Percentiles rank a stretch among this genome's conserved stretches.
Evolutionary conservation across 2,329 filamentous ascomycete species (phyloP).

Genomic region (Juglanconis oblonga): DNA sequence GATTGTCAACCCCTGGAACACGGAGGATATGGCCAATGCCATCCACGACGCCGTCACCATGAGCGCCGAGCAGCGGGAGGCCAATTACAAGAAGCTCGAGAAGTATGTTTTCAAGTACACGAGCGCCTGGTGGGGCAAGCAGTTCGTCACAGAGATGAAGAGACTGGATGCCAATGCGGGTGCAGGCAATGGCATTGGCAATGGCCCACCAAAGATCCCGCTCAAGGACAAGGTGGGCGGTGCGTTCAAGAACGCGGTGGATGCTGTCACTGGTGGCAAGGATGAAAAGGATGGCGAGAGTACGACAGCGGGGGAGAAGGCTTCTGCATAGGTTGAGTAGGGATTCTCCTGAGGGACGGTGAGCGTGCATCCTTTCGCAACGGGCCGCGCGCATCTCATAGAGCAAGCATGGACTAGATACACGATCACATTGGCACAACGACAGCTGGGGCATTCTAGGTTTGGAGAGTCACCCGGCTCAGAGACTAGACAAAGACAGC

Average conservation of each 20-base stretch:
- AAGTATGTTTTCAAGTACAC: constrained; percentile 98
- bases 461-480: not conserved
- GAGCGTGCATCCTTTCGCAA: not conserved
- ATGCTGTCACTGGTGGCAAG: constrained; percentile 7
- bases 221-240: constrained; percentile 15
- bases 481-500: not conserved
- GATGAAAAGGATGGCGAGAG: constrained; percentile 3
- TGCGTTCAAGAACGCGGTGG: constrained; percentile 13
- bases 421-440: not conserved
- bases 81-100: constrained; percentile 88
- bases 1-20: constrained; percentile 98
- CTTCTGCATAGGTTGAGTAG: not conserved
- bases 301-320: constrained; percentile 1
- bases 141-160: constrained; percentile 83
- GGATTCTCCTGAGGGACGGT: not conserved
- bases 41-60: constrained; percentile 97
- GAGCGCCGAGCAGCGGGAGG: constrained; percentile 79
- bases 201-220: constrained; percentile 16
- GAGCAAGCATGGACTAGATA: not conserved
- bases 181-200: constrained; percentile 21
- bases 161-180: constrained; percentile 37
- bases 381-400: not conserved
- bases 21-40: constrained; percentile 87
- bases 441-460: not conserved
- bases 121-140: constrained; percentile 93